A percentile compares a stretch with the other conserved stretches of the same genome.
Evolutionary conservation across 2,329 filamentous ascomycete genomes (phyloP).

Genomic region (Penicillium brevicompactum): DNA sequence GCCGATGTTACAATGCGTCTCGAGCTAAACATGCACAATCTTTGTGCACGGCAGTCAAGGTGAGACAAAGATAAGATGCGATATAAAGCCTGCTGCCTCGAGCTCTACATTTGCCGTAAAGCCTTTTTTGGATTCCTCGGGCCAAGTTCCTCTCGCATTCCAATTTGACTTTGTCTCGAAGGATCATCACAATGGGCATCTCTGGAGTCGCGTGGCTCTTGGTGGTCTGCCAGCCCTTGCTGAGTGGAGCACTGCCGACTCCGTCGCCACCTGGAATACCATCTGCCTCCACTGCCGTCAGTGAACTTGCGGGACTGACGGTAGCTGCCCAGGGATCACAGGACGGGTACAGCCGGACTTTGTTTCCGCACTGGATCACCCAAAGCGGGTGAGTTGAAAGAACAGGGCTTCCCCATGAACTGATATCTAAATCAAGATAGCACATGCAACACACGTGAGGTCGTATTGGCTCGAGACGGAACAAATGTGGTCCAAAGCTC

Average conservation of each 20-base stretch:
- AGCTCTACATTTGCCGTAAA: too few relatives aligned
- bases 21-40: not conserved
- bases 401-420: too few relatives aligned
- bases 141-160: too few relatives aligned
- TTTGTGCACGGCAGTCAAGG: not conserved
- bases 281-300: conserved; percentile 57
- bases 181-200: not conserved
- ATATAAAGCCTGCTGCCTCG: not conserved
- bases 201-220: conserved; percentile 1
- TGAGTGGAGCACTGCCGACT: conserved; percentile 21
- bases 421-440: conserved; percentile 38
- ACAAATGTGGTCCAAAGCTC: conserved; percentile 60
- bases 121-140: too few relatives aligned
- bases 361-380: conserved; percentile 73
- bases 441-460: conserved; percentile 72
- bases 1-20: conserved; percentile 13
- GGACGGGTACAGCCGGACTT: conserved; percentile 63
- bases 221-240: conserved; percentile 16
- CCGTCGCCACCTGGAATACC: conserved; percentile 65
- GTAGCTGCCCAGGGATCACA: conserved; percentile 59
- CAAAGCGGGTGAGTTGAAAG: conserved; percentile 43
- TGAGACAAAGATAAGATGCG: not conserved
- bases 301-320: conserved; percentile 60
- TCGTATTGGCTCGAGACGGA: conserved; percentile 74
- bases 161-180: not conserved